phyloP scores from a whole-genome alignment of 2,329 filamentous ascomycete species.

The Trichoderma gracile region DNA sequence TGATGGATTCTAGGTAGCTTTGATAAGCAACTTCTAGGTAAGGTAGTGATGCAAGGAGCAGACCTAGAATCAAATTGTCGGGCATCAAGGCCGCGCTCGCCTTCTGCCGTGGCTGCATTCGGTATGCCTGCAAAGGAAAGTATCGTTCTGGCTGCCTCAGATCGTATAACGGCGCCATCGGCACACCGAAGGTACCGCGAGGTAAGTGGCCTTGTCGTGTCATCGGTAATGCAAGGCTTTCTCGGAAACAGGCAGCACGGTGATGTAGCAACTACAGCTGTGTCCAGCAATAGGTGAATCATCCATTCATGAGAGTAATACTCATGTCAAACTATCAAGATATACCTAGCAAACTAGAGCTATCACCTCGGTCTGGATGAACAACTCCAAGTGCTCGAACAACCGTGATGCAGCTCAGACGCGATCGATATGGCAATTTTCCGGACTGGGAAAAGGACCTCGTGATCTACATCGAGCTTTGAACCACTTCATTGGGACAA shows the following conservation, averaged over 20 bases:
- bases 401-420: not conserved
- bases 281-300: no score
- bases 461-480: slow-evolving; percentile 5
- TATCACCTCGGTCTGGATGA: no score
- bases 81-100: not conserved
- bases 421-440: not conserved
- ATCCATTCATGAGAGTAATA: no score
- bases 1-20: no score
- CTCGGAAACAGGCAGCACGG: no score
- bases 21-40: not conserved
- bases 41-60: not conserved
- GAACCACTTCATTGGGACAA: not conserved
- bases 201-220: no score
- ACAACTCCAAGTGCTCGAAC: not conserved
- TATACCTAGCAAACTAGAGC: no score
- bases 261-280: no score
- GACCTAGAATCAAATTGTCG: no score
- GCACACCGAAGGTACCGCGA: not conserved
- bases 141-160: no score
- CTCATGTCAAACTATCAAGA: no score
- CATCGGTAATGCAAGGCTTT: not conserved
- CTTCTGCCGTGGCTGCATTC: not conserved
- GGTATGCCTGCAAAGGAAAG: not conserved
- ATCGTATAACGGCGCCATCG: not conserved
- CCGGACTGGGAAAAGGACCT: not conserved